Percentiles rank a stretch among this genome's conserved stretches.
These are phyloP conservation scores for Trypanosoma rangeli DNA, from an alignment of 208 protist species.

Conservation along the genomic window DNA sequence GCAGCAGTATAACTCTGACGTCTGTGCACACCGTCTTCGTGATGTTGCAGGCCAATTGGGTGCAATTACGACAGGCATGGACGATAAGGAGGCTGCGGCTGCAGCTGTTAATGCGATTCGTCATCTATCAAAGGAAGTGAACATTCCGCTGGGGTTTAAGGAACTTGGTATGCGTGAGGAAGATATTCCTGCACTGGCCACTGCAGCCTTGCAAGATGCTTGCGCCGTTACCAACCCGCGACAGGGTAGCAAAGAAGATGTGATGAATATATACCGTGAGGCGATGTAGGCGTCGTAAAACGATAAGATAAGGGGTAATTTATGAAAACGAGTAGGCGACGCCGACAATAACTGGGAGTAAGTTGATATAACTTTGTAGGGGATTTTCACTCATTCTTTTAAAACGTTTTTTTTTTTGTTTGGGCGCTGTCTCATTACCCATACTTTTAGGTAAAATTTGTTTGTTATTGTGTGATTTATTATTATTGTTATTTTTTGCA, in stretches of 20 bases:
- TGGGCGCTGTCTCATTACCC: no score
- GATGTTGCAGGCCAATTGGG: slow-evolving; percentile 57
- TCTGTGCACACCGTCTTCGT: slow-evolving; percentile 53
- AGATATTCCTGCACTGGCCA: slow-evolving; percentile 42
- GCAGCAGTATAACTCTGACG: slow-evolving; percentile 61
- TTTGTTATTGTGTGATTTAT: no score
- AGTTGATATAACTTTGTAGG: no score
- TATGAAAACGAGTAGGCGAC: not conserved
- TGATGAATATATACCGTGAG: slow-evolving; percentile 42
- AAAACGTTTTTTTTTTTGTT: not conserved
- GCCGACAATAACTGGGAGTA: no score
- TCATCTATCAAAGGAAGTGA: slow-evolving; percentile 38
- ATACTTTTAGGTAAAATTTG: no score
- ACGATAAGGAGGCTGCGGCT: slow-evolving; percentile 45
- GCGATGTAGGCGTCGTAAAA: slow-evolving; percentile 30
- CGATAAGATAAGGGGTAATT: not conserved
- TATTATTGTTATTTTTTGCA: no score
- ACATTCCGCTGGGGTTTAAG: slow-evolving; percentile 64
- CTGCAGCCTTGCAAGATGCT: slow-evolving; percentile 44
- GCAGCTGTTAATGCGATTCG: slow-evolving; percentile 61
- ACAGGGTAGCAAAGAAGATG: slow-evolving; percentile 49
- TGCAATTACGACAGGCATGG: slow-evolving; percentile 36
- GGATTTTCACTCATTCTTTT: not conserved
- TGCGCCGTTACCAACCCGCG: slow-evolving; percentile 62
- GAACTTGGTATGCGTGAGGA: slow-evolving; percentile 52